Evolutionary conservation across 129 eudicot genomes (phyloP).

Genomic region (Chrysanthemum lavandulifolium): DNA sequence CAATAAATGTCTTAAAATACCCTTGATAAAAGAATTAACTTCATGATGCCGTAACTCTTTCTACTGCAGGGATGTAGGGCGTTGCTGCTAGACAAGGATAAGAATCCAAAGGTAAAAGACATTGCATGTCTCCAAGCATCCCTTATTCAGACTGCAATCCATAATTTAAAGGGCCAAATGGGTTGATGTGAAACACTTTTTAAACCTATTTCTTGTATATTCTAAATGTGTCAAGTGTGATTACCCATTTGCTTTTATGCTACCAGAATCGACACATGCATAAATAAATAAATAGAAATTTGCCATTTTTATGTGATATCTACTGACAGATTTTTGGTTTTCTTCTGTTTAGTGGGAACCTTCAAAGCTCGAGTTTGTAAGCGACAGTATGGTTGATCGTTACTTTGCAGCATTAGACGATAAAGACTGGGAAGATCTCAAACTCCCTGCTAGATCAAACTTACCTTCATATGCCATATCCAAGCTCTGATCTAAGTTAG

Average conservation of each 20-base stretch:
- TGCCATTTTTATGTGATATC: neutral
- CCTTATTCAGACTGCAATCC: neutral
- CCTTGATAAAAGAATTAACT: neutral
- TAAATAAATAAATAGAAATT: neutral
- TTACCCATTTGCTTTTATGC: neutral
- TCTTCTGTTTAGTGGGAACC: conserved; percentile 72
- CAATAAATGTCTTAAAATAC: neutral
- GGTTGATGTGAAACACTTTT: neutral
- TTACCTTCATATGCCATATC: conserved; percentile 81
- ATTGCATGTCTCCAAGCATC: neutral
- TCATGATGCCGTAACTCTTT: conserved; percentile 4
- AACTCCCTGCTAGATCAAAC: conserved; percentile 67
- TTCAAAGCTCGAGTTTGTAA: conserved; percentile 62
- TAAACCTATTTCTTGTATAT: neutral
- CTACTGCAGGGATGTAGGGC: conserved; percentile 91
- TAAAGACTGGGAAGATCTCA: conserved; percentile 74
- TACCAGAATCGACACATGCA: neutral
- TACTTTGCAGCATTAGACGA: conserved; percentile 61
- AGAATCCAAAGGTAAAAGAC: conserved; percentile 70
- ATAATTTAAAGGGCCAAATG: neutral
- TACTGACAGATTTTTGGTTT: neutral
- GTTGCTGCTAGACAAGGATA: conserved; percentile 78
- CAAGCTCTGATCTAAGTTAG: conserved; percentile 51
- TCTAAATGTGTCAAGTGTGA: neutral
- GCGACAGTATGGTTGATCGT: conserved; percentile 58